phyloP scores from a whole-genome alignment of 2,329 filamentous ascomycete genomes.

The Ophiostoma montium region DNA sequence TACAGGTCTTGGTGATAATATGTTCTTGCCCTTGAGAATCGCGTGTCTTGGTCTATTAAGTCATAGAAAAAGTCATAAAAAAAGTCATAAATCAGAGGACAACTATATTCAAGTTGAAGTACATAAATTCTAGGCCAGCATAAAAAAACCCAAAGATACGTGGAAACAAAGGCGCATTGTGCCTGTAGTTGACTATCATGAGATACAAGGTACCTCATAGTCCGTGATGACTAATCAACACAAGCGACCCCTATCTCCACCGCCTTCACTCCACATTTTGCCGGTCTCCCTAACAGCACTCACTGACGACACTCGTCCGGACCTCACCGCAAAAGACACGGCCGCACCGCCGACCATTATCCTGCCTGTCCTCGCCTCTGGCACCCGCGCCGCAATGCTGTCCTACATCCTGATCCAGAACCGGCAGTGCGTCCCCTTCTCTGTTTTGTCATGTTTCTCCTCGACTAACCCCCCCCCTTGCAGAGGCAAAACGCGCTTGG shows the following conservation, averaged over 20 bases:
- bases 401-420: slow-evolving; percentile 88
- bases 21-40: too few species aligned
- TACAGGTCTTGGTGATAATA: too few species aligned
- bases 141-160: too few species aligned
- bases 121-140: too few species aligned
- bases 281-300: neutral
- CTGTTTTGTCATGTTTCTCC: neutral
- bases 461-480: neutral
- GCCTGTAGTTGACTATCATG: too few species aligned
- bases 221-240: neutral
- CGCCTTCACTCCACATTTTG: neutral
- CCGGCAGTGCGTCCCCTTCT: slow-evolving; percentile 46
- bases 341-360: neutral
- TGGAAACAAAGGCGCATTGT: too few species aligned
- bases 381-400: slow-evolving; percentile 33
- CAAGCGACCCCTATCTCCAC: neutral
- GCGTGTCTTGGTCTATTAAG: too few species aligned
- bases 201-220: neutral
- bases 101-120: too few species aligned
- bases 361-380: neutral
- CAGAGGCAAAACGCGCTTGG: slow-evolving; percentile 94
- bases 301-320: too few species aligned
- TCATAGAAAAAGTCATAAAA: too few species aligned
- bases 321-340: too few species aligned
- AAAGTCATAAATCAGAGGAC: too few species aligned